Evolutionary conservation across 345 rosid genomes (phyloP).

Genomic region (Anastatica hierochuntica): DNA sequence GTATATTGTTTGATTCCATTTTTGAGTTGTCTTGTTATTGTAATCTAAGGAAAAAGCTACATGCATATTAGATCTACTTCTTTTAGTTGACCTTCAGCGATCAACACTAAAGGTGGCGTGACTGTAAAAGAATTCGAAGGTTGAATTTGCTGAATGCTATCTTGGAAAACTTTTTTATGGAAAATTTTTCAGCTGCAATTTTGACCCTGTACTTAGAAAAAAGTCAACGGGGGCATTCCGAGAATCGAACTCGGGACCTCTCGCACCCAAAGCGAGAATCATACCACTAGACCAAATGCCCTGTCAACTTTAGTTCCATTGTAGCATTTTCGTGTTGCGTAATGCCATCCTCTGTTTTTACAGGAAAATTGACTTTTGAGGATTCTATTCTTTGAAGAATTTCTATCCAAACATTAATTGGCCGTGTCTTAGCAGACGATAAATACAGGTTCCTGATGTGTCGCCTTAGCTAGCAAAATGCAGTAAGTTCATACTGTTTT

Average conservation of each 20-base stretch:
- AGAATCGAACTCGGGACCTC: conserved; percentile 50
- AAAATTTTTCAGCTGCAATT: background rate
- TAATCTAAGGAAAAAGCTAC: background rate
- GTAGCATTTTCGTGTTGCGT: background rate
- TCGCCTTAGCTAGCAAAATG: too few relatives aligned
- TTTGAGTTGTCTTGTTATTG: background rate
- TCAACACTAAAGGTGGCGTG: background rate
- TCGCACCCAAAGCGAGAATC: conserved; percentile 87
- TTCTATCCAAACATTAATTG: too few relatives aligned
- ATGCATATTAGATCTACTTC: background rate
- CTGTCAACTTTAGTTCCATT: background rate
- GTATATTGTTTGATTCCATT: too few relatives aligned
- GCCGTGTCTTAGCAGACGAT: too few relatives aligned
- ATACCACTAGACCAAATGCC: conserved; percentile 78
- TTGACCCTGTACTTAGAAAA: conserved; percentile 3
- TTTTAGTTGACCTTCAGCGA: background rate
- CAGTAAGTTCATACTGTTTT: too few relatives aligned
- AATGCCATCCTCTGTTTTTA: background rate
- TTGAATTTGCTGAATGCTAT: background rate
- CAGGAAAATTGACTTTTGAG: background rate
- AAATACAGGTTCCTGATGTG: too few relatives aligned
- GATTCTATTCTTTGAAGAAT: too few relatives aligned
- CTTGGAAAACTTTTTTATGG: background rate
- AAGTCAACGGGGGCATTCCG: conserved; percentile 21
- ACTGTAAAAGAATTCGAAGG: background rate